Conservation (phyloP, 108 stramenopile species). For the Nitzschia sp. region DNA sequence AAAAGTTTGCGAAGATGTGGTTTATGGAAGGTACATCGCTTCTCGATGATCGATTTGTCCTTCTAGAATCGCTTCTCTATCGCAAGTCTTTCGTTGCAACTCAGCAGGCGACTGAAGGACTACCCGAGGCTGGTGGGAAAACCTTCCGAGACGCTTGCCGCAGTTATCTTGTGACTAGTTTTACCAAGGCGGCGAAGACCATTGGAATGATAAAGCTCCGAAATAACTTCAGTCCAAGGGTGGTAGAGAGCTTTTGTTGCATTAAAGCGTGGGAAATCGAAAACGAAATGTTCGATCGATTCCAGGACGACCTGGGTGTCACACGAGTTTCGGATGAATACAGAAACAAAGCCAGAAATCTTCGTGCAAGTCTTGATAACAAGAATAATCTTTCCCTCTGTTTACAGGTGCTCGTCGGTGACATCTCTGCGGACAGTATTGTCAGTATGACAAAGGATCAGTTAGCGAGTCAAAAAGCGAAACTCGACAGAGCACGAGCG, state of each 20-base stretch:
- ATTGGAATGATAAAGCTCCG: neutral
- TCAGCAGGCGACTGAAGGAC: constrained; percentile 5
- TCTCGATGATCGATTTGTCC: constrained; percentile 37
- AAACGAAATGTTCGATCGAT: constrained; percentile 45
- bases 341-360: constrained; percentile 51
- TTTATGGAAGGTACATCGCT: constrained; percentile 28
- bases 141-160: constrained; percentile 52
- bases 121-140: neutral
- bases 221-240: neutral
- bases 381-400: constrained; percentile 61
- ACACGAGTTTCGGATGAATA: constrained; percentile 38
- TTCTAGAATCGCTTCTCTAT: constrained; percentile 55
- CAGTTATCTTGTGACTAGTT: constrained; percentile 38
- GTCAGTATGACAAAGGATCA: constrained; percentile 62
- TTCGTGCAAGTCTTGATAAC: constrained; percentile 56
- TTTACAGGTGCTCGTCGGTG: constrained; percentile 51
- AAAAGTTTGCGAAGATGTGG: constrained; percentile 23
- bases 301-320: constrained; percentile 25
- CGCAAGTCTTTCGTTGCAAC: constrained; percentile 22
- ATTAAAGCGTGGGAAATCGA: constrained; percentile 71
- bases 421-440: constrained; percentile 44
- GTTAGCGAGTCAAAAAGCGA: constrained; percentile 55
- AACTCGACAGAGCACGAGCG: constrained; percentile 42
- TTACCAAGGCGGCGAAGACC: constrained; percentile 41
- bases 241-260: constrained; percentile 37